Base-by-base conservation (phyloP, 2,329 filamentous ascomycete species). In the Phaeosphaeria sp. region DNA sequence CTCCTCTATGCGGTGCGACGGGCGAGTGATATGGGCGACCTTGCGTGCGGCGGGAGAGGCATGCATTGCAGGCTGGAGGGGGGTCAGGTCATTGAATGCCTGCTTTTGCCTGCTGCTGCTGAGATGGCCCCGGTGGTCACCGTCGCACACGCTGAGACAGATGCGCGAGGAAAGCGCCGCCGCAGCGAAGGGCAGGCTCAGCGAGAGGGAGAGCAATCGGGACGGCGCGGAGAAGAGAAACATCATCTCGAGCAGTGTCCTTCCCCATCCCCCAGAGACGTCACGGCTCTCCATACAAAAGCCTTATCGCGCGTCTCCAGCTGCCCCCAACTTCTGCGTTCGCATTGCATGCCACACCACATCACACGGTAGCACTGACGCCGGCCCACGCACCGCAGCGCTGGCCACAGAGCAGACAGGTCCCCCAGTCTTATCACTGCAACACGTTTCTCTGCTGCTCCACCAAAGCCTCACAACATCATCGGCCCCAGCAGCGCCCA, bases 381-480 rank as follows among this genome's bases (percentile, higher is more conserved):
- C 24, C 42, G 39, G 49, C 57, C 53, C 57, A 59, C 61, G 56
- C 51, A 63, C 57, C 43, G 39, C 49, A 24, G 49, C 25, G 27
- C 18, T 6, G 24, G 36, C 22, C 18, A 42, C 24, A 21, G 36
- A 33, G 30, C 21, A 43, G 40, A 43, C 40, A 43, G 40, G 8
- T 30, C 51, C 51, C 51, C 51, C 45, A 24, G 51, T 20, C 27
- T 39, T 48, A 48, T 22, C 27, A 53, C 15, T 13, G 42, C 30
- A 45, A 42, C 43, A 53, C 51, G 8, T 46, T n/a, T 24, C 39
- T 36, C 21, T 56, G 60, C 55, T 55, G 49, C 49, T 55, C 57
- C 59, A 64, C 63, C 43, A 43, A 17, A 59, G 59, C 63, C 61
- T 64, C 63, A 66, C 55, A 18, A 53, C 49, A 50, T 48, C 33